Evolutionary conservation across 2,329 filamentous ascomycete species (phyloP).

Genomic region (Colletotrichum costaricense): DNA sequence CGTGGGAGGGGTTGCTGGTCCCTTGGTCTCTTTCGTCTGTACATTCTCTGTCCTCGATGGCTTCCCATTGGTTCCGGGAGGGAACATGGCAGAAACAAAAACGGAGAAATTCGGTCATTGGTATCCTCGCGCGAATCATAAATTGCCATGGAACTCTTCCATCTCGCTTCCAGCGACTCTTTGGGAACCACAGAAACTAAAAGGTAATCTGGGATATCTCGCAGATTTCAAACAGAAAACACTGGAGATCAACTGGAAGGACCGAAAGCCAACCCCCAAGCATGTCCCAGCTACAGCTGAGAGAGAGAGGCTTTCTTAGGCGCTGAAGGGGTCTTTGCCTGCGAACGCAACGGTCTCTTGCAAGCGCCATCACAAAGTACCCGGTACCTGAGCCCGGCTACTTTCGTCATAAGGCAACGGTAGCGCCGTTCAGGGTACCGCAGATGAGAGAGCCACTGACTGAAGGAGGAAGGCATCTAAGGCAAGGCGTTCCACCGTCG

Average conservation of each 20-base stretch:
- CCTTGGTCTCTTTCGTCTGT: constrained; percentile 12
- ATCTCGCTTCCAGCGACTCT: constrained; percentile 15
- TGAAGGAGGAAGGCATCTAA: background rate
- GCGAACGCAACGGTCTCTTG: background rate
- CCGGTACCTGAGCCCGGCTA: background rate
- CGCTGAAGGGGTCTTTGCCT: background rate
- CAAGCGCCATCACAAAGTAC: background rate
- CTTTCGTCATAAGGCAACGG: constrained; percentile 22
- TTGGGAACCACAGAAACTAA: constrained; percentile 1
- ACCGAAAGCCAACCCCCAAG: background rate
- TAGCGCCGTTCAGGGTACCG: constrained; percentile 11
- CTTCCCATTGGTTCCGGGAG: constrained; percentile 2
- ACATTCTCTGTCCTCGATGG: background rate
- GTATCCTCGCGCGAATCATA: constrained; percentile 32
- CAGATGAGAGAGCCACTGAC: background rate
- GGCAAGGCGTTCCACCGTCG: background rate
- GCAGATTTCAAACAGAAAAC: background rate
- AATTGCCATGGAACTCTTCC: constrained; percentile 1
- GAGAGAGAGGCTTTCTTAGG: background rate
- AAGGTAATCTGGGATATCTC: background rate
- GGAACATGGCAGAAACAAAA: constrained; percentile 27
- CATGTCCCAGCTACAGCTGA: background rate
- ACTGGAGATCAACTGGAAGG: constrained; percentile 28
- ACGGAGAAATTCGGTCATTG: constrained; percentile 29
- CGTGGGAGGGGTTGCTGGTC: constrained; percentile 6